Percentiles rank a stretch among this genome's conserved stretches.
phyloP scores from a whole-genome alignment of 2,329 filamentous ascomycete species.

The Rachicladosporium sp. region DNA sequence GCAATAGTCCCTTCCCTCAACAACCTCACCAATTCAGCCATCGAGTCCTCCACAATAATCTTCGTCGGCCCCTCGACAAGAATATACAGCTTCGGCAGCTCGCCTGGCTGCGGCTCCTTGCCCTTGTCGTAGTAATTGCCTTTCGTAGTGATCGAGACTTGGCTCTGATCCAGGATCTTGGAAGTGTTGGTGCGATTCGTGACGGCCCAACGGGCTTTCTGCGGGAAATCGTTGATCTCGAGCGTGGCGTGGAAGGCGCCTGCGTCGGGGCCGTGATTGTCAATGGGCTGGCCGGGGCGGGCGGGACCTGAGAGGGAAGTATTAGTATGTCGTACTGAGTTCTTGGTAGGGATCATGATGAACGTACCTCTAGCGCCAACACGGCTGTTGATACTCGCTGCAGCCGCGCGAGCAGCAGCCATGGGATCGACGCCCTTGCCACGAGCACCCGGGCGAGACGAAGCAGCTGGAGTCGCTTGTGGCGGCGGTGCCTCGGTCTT shows the following conservation, averaged over 20 bases:
- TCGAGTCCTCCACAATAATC: conserved; percentile 76
- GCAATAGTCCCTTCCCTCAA: conserved; percentile 84
- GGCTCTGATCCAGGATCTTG: conserved; percentile 90
- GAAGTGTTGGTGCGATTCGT: conserved; percentile 97
- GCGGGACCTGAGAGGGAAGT: conserved; percentile 42
- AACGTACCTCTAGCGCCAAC: conserved; percentile 63
- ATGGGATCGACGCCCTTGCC: conserved; percentile 14
- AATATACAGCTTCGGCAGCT: conserved; percentile 88
- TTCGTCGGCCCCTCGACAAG: conserved; percentile 96
- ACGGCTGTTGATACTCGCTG: conserved; percentile 80
- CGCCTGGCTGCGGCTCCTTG: conserved; percentile 63
- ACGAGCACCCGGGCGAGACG: conserved; percentile 23
- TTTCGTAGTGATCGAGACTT: conserved; percentile 94
- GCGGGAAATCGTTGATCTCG: conserved; percentile 98
- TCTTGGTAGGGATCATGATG: neutral
- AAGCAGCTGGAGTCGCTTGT: conserved; percentile 13
- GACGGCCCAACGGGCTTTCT: conserved; percentile 96
- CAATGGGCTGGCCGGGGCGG: conserved; percentile 83
- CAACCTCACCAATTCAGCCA: conserved; percentile 78
- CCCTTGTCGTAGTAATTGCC: conserved; percentile 77
- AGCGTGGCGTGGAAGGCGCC: conserved; percentile 93
- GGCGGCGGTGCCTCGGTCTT: conserved; percentile 53
- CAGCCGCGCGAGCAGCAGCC: conserved; percentile 62
- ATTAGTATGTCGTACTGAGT: conserved; percentile 3
- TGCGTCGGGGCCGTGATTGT: conserved; percentile 96